Percentiles rank a stretch among this genome's conserved stretches.
phyloP scores from a whole-genome alignment of 768 basidiomycete genomes.

The Calocera viscosa region DNA sequence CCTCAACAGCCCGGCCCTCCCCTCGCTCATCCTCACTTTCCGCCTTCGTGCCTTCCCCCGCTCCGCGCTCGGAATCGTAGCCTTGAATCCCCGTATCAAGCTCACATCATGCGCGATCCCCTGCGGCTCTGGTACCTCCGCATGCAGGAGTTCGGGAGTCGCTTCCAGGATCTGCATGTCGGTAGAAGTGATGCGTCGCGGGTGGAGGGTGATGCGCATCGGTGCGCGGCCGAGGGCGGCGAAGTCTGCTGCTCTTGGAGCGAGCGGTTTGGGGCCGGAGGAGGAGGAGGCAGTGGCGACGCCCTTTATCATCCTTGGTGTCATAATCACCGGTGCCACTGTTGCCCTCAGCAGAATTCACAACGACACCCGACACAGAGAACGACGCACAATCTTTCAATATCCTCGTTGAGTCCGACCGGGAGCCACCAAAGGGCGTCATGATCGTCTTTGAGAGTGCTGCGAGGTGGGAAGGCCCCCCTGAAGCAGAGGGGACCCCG shows the following conservation, averaged over 20 bases:
- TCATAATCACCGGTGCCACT: slow-evolving; percentile 87
- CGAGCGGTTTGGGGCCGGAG: slow-evolving; percentile 24
- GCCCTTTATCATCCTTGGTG: slow-evolving; percentile 64
- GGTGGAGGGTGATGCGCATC: slow-evolving; percentile 49
- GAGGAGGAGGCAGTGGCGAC: slow-evolving; percentile 52
- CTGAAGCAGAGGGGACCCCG: neutral
- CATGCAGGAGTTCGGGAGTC: slow-evolving; percentile 57
- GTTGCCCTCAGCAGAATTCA: slow-evolving; percentile 2
- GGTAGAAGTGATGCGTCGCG: slow-evolving; percentile 61
- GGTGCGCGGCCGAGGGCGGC: slow-evolving; percentile 70
- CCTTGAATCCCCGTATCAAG: slow-evolving; percentile 81
- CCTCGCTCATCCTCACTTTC: slow-evolving; percentile 47
- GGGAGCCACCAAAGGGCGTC: neutral
- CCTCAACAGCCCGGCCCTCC: slow-evolving; percentile 50
- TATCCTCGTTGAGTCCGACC: neutral
- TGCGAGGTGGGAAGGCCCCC: neutral
- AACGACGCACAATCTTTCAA: neutral
- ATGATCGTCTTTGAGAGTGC: neutral
- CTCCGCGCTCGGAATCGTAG: slow-evolving; percentile 85
- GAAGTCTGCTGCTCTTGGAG: slow-evolving; percentile 45
- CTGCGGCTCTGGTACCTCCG: slow-evolving; percentile 60
- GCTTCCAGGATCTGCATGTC: slow-evolving; percentile 77
- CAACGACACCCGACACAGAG: neutral
- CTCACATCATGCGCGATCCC: slow-evolving; percentile 63
- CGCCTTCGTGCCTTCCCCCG: slow-evolving; percentile 61